Evolutionary conservation across 768 basidiomycete genomes (phyloP), one percentile per base, ranked within the genome.

Genomic region (Naganishia randhawae): DNA sequence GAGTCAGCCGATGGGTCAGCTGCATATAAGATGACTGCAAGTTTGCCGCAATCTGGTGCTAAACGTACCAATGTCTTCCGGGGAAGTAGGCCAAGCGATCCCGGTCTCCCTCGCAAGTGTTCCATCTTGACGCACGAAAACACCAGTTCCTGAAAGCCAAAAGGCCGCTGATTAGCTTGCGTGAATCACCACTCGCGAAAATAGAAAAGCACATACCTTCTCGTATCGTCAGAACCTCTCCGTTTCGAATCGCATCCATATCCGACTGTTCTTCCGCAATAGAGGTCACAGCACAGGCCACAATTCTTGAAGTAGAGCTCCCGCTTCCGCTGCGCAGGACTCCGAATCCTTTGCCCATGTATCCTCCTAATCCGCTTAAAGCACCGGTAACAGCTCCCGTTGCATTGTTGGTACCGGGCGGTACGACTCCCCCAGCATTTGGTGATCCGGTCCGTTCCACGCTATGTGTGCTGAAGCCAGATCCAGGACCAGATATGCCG

Each of bases 361-460:
- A 80, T 29, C 78, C 78, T 32, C 78, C 78, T n/a, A 80, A 53
- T 16, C 78, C 78, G 31, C 64, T 72, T 42, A 80, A 66, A 0
- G 76, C 74, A 4, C 76, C 73, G 8, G 11, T 55, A 27, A 53
- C 65, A 53, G 50, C 65, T 13, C 57, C 57, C 14, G 54, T 55
- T 5, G 54, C 35, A 27, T 29, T 29, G 33, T 14, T 61, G 22
- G 57, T 22, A 9, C 22, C 37, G 17, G n/a, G 4, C 6, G 22
- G n/a, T 25, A 22, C 4, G n/a, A 2, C 17, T 25, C 22, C 22
- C 37, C 37, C 37, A n/a, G 37, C 11, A 39, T 19, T n/a, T 14
- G 57, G 57, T 7, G 57, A 25, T 37, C 57, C 57, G 11, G 57
- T 13, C 14, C 57, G 29, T 25, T 61, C 57, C 37, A 39, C 33